Evolutionary conservation across 305 asterid species (phyloP), one percentile per base, ranked within the genome.

Genomic region (Fraxinus sp.): DNA sequence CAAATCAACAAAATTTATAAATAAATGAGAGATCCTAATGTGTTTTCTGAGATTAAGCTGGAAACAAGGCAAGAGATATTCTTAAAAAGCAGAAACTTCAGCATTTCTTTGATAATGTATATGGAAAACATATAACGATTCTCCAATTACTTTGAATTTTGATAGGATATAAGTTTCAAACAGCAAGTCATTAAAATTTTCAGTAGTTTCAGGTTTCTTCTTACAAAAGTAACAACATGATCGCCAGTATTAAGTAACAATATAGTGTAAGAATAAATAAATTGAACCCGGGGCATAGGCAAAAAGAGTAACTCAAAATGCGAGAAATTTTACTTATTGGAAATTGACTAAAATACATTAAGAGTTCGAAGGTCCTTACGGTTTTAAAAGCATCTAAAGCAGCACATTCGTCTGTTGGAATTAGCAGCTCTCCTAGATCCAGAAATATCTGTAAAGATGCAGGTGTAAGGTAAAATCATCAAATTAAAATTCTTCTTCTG

Each of bases 331-430:
- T 18, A 79, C 79, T 26, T 62, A 20, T 7, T 37, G 80, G 82
- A 79, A 82, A 64, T 81, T 78, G 86, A 64, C 83, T 46, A 72
- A 22, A 66, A 49, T 79, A 77, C 70, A 74, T 55, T 0, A 20
- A 43, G 26, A 1, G 81, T 57, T 78, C 81, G 81, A 72, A 83
- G 79, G 84, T 76, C 80, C 93, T 92, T 88, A 96, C 98, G 13
- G 98, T 96, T 91, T 92, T 94, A 77, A 91, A 93, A 85, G 97
- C 91, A 64, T 96, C 99, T 84, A 96, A 87, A 79, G 99, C 97
- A 86, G 96, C 97, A 89, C 84, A 85, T 57, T 91, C 87, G 81
- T 96, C 99, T 80, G 92, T 89, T 72, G 97, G 89, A 78, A 93
- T 91, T 88, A 93, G 85, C 84, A 96, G 86, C 77, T 96, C 99